Evolutionary conservation across 192 early-diverging fungal genomes (phyloP).

Genomic region (Spizellomyces sp.): DNA sequence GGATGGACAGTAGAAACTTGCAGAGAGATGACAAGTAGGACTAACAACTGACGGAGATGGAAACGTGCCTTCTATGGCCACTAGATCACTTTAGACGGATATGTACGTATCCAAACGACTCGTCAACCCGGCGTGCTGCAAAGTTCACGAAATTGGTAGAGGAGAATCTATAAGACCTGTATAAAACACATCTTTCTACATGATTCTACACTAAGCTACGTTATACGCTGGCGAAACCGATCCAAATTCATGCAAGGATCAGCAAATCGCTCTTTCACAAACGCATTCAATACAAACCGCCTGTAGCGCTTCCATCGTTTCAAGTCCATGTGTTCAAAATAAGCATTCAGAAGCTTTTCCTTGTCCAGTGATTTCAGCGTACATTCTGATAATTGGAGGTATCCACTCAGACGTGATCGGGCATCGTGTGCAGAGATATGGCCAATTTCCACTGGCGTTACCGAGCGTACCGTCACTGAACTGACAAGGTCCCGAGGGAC

Average conservation of each 20-base stretch:
- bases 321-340: background rate
- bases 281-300: background rate
- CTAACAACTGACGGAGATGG: too few species aligned
- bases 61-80: too few species aligned
- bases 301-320: slow-evolving; percentile 1
- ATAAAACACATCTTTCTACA: too few species aligned
- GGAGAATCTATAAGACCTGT: too few species aligned
- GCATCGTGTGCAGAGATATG: slow-evolving; percentile 33
- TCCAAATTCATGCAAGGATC: slow-evolving; percentile 6
- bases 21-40: too few species aligned
- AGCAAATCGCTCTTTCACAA: slow-evolving; percentile 2
- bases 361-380: background rate
- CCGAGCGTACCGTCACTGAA: slow-evolving; percentile 30
- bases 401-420: background rate
- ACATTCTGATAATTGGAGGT: background rate
- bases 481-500: background rate
- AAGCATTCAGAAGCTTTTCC: slow-evolving; percentile 1
- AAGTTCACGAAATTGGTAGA: too few species aligned
- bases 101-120: too few species aligned
- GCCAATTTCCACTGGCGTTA: slow-evolving; percentile 26
- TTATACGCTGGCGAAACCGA: background rate
- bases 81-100: too few species aligned
- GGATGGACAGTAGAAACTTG: too few species aligned
- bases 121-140: too few species aligned
- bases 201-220: too few species aligned